phyloP scores from a whole-genome alignment of 768 basidiomycete genomes.

The Coprinellus micaceus region DNA sequence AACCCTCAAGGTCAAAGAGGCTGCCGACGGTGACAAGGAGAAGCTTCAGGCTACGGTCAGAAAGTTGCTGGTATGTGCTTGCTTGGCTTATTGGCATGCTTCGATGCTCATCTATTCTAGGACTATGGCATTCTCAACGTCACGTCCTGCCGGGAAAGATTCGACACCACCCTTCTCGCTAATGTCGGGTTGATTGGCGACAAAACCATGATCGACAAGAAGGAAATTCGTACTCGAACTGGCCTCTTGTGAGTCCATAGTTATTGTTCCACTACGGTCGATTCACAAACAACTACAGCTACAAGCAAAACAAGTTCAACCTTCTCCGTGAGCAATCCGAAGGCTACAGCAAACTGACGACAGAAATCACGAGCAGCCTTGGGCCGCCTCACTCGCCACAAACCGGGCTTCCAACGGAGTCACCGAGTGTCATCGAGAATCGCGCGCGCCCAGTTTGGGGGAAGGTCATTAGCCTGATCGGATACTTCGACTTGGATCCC shows the following conservation, averaged over 20 bases:
- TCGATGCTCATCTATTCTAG: constrained; percentile 33
- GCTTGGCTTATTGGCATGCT: not conserved
- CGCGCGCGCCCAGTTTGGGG: constrained; percentile 74
- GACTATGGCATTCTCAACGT: constrained; percentile 53
- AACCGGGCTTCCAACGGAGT: constrained; percentile 65
- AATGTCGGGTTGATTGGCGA: constrained; percentile 68
- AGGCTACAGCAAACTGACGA: constrained; percentile 90
- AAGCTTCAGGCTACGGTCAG: constrained; percentile 55
- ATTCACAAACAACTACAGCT: constrained; percentile 43
- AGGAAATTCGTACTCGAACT: constrained; percentile 77
- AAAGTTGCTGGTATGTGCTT: constrained; percentile 52
- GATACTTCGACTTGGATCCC: constrained; percentile 96
- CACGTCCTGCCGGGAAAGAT: constrained; percentile 65
- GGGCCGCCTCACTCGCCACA: constrained; percentile 69
- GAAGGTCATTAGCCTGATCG: constrained; percentile 82
- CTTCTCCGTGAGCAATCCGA: constrained; percentile 95
- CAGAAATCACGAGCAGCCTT: constrained; percentile 75
- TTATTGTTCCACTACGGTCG: not conserved
- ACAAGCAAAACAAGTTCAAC: constrained; percentile 98
- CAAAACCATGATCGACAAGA: constrained; percentile 64
- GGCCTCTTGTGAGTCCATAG: constrained; percentile 66
- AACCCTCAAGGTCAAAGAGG: constrained; percentile 36
- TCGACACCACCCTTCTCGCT: constrained; percentile 64
- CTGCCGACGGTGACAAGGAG: constrained; percentile 61
- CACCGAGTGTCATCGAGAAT: constrained; percentile 51